Evolutionary conservation across 2,329 filamentous ascomycete species (phyloP).

Genomic region (Ascochyta lentis): DNA sequence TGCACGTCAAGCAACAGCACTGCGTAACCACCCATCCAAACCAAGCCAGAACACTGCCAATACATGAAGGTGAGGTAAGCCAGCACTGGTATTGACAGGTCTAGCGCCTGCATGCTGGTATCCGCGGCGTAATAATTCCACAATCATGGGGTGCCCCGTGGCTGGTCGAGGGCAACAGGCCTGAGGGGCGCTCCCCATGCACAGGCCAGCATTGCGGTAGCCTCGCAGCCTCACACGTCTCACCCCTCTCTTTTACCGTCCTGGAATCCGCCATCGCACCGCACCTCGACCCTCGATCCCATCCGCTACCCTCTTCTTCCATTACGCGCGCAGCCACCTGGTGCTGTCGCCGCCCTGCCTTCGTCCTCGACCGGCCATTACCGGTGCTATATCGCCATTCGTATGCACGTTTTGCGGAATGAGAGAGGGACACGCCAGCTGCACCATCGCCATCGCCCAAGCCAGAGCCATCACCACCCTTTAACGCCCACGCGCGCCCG

Average conservation of each 20-base stretch:
- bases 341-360: slow-evolving; percentile 15
- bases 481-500: slow-evolving; percentile 48
- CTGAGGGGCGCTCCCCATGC: slow-evolving; percentile 5
- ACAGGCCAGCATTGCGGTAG: no score
- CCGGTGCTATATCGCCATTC: slow-evolving; percentile 32
- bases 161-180: slow-evolving; percentile 6
- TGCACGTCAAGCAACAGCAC: not conserved
- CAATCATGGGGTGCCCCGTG: slow-evolving; percentile 9
- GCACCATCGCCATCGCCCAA: slow-evolving; percentile 35
- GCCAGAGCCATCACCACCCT: slow-evolving; percentile 39
- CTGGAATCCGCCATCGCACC: slow-evolving; percentile 25
- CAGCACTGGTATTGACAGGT: not conserved
- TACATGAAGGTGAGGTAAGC: slow-evolving; percentile 4
- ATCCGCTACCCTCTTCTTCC: slow-evolving; percentile 34
- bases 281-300: slow-evolving; percentile 32
- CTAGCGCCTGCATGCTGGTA: slow-evolving; percentile 14
- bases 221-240: not conserved
- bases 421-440: slow-evolving; percentile 38
- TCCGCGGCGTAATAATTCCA: slow-evolving; percentile 15
- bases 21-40: not conserved
- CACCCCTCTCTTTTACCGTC: not conserved
- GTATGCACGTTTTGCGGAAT: slow-evolving; percentile 36
- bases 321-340: slow-evolving; percentile 24
- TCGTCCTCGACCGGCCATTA: slow-evolving; percentile 26
- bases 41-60: no score